phyloP scores from a whole-genome alignment of 768 basidiomycete genomes.

The Hypholoma sublateritium region DNA sequence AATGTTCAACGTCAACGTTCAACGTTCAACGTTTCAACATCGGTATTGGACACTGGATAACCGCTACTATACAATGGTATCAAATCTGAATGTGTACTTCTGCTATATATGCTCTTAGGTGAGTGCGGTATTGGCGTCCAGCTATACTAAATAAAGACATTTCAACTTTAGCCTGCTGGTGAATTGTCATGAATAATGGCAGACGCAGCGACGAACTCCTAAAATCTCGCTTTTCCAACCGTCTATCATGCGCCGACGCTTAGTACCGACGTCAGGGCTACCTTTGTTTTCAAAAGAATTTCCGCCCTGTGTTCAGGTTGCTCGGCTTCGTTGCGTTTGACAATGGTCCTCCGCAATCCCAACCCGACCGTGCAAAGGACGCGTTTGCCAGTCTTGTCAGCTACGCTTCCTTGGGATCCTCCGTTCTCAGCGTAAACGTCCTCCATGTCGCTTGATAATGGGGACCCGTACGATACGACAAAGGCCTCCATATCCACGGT shows the following conservation, averaged over 20 bases:
- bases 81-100: too few relatives aligned
- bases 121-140: too few relatives aligned
- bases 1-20: too few relatives aligned
- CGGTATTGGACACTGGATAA: too few relatives aligned
- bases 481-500: conserved; percentile 24
- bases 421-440: conserved; percentile 22
- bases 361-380: conserved; percentile 14
- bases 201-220: background rate
- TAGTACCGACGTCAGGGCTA: conserved; percentile 10
- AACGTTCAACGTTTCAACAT: too few relatives aligned
- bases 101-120: too few relatives aligned
- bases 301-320: background rate
- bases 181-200: too few relatives aligned
- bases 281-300: conserved; percentile 14
- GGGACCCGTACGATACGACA: conserved; percentile 3
- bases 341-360: conserved; percentile 10
- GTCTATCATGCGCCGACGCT: background rate
- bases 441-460: conserved; percentile 21
- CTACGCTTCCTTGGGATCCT: background rate
- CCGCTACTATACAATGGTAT: too few relatives aligned
- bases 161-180: too few relatives aligned
- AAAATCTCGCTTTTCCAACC: background rate
- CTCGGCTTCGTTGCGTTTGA: conserved; percentile 1
- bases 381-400: background rate
- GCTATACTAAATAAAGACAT: too few relatives aligned